Evolutionary conservation across 371 early-diverging fungal genomes (phyloP).

Genomic region (Chytridium lagenaria): DNA sequence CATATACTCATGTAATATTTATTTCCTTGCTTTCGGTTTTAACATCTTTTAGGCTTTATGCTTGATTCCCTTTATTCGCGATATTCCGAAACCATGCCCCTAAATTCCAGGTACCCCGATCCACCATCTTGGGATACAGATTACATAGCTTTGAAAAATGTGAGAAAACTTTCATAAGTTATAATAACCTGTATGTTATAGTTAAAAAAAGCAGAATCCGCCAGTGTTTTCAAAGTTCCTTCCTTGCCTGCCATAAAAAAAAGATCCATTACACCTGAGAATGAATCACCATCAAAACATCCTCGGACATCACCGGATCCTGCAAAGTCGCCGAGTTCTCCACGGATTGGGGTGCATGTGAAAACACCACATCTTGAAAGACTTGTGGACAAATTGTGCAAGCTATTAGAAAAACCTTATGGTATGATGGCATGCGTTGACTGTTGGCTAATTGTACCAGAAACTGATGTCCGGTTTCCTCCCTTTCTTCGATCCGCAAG

Average conservation of each 20-base stretch:
- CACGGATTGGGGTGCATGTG: slow-evolving; percentile 10
- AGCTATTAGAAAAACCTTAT: slow-evolving; percentile 2
- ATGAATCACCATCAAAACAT: not conserved
- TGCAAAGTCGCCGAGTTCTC: not conserved
- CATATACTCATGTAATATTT: slow-evolving; percentile 15
- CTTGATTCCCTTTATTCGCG: slow-evolving; percentile 4
- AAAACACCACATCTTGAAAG: slow-evolving; percentile 16
- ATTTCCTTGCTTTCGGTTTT: not conserved
- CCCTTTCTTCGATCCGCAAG: not conserved
- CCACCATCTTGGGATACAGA: slow-evolving; percentile 18
- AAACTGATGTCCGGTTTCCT: not conserved
- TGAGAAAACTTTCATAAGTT: not conserved
- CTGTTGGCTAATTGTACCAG: not conserved
- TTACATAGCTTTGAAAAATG: slow-evolving; percentile 1
- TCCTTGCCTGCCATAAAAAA: not conserved
- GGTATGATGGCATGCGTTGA: not conserved
- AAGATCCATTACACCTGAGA: not conserved
- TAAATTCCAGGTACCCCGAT: slow-evolving; percentile 7
- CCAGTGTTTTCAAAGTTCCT: slow-evolving; percentile 8
- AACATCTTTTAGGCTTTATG: slow-evolving; percentile 6
- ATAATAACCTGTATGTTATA: not conserved
- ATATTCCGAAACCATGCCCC: slow-evolving; percentile 13
- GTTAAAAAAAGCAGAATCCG: not conserved
- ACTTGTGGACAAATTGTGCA: not conserved
- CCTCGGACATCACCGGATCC: not conserved